These are phyloP conservation scores for Metschnikowia chrysomelidarum DNA, from an alignment of 805 yeast genomes.

Conservation along the genomic window DNA sequence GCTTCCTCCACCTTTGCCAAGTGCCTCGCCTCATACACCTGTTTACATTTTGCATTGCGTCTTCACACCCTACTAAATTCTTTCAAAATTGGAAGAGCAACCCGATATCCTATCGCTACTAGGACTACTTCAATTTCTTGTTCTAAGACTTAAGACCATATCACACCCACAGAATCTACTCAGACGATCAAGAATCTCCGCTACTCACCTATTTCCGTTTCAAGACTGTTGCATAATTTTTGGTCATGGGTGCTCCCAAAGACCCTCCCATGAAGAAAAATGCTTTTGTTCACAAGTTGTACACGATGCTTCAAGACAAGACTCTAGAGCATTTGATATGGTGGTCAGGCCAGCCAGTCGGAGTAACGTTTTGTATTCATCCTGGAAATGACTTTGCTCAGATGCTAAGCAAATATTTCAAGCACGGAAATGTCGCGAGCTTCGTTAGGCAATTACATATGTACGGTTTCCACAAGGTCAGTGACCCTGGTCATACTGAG, in stretches of 20 bases:
- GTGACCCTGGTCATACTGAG: conserved; percentile 33
- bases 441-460: conserved; percentile 93
- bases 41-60: no score
- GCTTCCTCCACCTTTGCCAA: neutral
- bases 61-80: no score
- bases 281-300: conserved; percentile 56
- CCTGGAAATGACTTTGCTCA: conserved; percentile 64
- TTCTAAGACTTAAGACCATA: no score
- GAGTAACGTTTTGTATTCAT: conserved; percentile 59
- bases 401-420: conserved; percentile 71
- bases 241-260: no score
- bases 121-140: no score
- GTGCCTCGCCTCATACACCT: neutral
- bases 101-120: no score
- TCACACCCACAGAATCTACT: no score
- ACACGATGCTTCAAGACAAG: conserved; percentile 38
- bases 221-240: no score
- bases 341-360: conserved; percentile 45
- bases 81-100: no score
- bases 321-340: conserved; percentile 37
- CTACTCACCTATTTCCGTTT: no score
- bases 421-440: conserved; percentile 90
- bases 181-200: no score
- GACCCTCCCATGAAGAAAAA: conserved; percentile 44
- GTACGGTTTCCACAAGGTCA: conserved; percentile 92